Evolutionary conservation across 805 yeast genomes (phyloP).

Genomic region (Cyberlindnera mycetangii): DNA sequence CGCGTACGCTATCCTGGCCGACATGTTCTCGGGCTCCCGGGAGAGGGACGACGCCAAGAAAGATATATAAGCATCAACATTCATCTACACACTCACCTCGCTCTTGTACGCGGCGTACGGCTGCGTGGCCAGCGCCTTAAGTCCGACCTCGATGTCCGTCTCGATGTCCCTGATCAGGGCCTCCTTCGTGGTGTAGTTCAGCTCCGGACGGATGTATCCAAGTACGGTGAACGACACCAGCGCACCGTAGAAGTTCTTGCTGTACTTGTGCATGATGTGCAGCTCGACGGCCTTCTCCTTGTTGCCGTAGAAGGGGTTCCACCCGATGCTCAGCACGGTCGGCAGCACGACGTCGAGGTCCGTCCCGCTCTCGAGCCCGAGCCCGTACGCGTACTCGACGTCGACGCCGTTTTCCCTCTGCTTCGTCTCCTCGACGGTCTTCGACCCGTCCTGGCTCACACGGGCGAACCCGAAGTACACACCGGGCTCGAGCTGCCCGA

Average conservation of each 20-base stretch:
- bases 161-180: conserved; percentile 84
- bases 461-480: conserved; percentile 79
- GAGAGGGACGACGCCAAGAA: conserved; percentile 26
- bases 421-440: conserved; percentile 12
- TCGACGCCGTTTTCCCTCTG: conserved; percentile 36
- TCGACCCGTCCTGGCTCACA: conserved; percentile 5
- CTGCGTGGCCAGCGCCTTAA: conserved; percentile 41
- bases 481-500: conserved; percentile 59
- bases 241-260: conserved; percentile 78
- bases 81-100: too few species aligned
- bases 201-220: conserved; percentile 91
- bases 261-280: conserved; percentile 77
- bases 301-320: conserved; percentile 90
- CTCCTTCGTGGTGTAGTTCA: conserved; percentile 76
- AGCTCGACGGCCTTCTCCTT: conserved; percentile 80
- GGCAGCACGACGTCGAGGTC: conserved; percentile 56
- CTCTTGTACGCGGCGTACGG: conserved; percentile 38
- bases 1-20: conserved; percentile 45
- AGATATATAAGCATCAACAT: conserved; percentile 21
- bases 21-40: conserved; percentile 26
- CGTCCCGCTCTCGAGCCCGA: conserved; percentile 33
- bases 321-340: conserved; percentile 94
- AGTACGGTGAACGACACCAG: conserved; percentile 61
- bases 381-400: conserved; percentile 64
- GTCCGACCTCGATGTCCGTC: conserved; percentile 70